Percentiles rank a stretch among this genome's conserved stretches.
Conservation (phyloP, 768 basidiomycete species). For the Russula dissimulans region DNA sequence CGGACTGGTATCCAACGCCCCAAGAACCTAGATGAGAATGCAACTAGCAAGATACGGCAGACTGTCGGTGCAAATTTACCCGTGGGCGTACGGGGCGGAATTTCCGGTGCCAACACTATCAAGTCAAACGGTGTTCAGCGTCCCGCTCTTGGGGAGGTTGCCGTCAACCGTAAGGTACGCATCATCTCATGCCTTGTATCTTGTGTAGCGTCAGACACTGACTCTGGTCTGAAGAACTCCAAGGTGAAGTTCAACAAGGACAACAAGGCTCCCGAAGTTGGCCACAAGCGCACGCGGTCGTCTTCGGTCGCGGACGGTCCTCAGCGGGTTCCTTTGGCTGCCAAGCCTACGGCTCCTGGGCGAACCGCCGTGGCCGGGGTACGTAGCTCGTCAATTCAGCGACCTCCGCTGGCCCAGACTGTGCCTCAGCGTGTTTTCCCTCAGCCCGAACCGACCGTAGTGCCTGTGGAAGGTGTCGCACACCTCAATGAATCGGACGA, state of each 20-base stretch:
- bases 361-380: constrained; percentile 18
- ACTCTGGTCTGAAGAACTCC: constrained; percentile 25
- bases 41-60: constrained; percentile 58
- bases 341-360: constrained; percentile 30
- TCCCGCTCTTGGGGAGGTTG: constrained; percentile 73
- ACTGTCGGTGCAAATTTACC: constrained; percentile 38
- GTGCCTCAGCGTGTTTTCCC: constrained; percentile 33
- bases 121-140: constrained; percentile 53
- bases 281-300: constrained; percentile 49
- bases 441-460: constrained; percentile 32
- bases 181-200: neutral
- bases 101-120: constrained; percentile 29
- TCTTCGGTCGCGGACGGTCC: constrained; percentile 55
- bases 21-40: constrained; percentile 72
- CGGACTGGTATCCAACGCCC: constrained; percentile 54
- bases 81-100: constrained; percentile 42
- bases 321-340: constrained; percentile 61
- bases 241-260: constrained; percentile 49
- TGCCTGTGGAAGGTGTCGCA: constrained; percentile 23
- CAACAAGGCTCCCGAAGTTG: constrained; percentile 37
- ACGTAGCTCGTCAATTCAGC: constrained; percentile 19
- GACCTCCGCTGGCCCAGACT: constrained; percentile 27
- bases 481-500: constrained; percentile 24
- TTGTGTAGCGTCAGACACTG: neutral
- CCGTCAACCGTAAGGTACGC: constrained; percentile 66